Conservation (phyloP, 2,329 filamentous ascomycete genomes). For the Huntiella moniliformis region DNA sequence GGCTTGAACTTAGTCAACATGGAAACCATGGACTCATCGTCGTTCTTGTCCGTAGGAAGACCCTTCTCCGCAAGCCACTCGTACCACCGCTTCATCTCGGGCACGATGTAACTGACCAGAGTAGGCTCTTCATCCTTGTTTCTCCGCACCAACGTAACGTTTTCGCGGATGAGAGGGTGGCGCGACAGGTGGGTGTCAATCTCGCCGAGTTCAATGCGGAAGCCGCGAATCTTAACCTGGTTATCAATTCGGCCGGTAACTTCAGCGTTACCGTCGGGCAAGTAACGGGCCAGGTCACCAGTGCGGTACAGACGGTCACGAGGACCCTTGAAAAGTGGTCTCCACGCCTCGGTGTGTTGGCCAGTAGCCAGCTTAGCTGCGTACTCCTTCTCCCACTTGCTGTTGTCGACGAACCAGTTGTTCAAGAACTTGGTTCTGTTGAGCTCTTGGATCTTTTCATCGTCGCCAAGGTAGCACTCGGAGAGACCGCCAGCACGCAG, state of each 20-base stretch:
- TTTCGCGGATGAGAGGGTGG: constrained; percentile 61
- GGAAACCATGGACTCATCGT: constrained; percentile 13
- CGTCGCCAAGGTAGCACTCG: constrained; percentile 53
- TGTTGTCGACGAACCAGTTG: constrained; percentile 71
- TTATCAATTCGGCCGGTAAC: constrained; percentile 66
- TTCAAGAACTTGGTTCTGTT: constrained; percentile 60
- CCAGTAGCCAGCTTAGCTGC: constrained; percentile 9
- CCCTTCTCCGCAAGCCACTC: constrained; percentile 33
- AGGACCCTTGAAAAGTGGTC: constrained; percentile 59
- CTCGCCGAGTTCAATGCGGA: constrained; percentile 84
- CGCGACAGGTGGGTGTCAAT: constrained; percentile 70
- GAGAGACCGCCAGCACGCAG: constrained; percentile 68
- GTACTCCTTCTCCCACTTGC: constrained; percentile 33
- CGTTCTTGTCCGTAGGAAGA: constrained; percentile 7
- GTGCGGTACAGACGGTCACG: constrained; percentile 74
- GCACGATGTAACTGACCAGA: constrained; percentile 78
- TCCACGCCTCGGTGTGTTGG: constrained; percentile 44
- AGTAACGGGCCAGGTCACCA: constrained; percentile 68
- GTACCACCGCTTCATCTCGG: constrained; percentile 57
- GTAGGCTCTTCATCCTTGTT: constrained; percentile 72
- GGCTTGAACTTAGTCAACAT: constrained; percentile 23
- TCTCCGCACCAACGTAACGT: constrained; percentile 66
- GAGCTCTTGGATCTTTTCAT: constrained; percentile 33
- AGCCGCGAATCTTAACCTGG: constrained; percentile 91
- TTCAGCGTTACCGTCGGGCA: constrained; percentile 51